Conservation (phyloP, 2,329 filamentous ascomycete genomes). For the Scedosporium apiospermum region DNA sequence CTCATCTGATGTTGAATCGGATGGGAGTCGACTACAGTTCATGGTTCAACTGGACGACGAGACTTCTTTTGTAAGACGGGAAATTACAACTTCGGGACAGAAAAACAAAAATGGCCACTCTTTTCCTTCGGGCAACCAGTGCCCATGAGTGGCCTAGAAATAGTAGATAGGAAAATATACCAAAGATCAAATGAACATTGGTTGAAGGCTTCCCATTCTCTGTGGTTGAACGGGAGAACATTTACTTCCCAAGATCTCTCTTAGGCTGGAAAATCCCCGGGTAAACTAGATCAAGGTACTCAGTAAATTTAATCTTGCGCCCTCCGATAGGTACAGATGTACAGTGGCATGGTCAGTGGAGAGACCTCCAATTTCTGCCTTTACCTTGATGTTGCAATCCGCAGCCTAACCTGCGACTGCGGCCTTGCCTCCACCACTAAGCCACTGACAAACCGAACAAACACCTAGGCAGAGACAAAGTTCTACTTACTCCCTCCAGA, state of each 20-base stretch:
- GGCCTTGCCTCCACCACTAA: background rate
- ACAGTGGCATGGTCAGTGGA: too few species aligned
- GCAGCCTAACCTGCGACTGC: background rate
- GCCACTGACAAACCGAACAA: background rate
- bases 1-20: background rate
- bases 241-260: background rate
- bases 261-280: background rate
- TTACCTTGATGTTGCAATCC: background rate
- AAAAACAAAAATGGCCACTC: background rate
- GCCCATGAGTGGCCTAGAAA: background rate
- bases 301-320: background rate
- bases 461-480: background rate
- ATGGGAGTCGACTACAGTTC: background rate
- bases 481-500: background rate
- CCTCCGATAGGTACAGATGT: too few species aligned
- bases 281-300: background rate
- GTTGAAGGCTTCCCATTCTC: background rate
- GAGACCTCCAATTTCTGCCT: too few species aligned
- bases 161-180: background rate
- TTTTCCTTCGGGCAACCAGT: too few species aligned
- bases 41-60: too few species aligned
- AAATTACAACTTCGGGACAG: background rate
- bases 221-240: background rate
- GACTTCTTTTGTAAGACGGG: too few species aligned
- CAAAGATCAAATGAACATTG: background rate